phyloP scores from a whole-genome alignment of 2,329 filamentous ascomycete species.

The Thelonectria olida region DNA sequence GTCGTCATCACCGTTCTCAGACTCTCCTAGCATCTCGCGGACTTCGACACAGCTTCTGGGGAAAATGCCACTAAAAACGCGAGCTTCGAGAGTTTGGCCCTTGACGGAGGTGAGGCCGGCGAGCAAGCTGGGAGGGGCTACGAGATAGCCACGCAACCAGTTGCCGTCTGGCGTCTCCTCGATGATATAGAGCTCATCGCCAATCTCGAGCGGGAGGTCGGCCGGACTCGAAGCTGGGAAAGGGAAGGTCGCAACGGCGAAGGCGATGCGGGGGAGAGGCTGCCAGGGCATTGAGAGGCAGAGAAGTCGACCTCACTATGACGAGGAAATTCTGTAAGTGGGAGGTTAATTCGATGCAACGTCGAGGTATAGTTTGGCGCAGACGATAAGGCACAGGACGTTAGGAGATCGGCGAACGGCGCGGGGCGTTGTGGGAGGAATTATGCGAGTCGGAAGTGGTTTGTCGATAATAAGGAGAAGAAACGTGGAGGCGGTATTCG shows the following conservation, averaged over 20 bases:
- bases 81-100: conserved; percentile 91
- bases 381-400: conserved; percentile 30
- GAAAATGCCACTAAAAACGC: conserved; percentile 99
- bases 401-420: conserved; percentile 14
- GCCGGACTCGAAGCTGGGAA: conserved; percentile 87
- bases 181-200: conserved; percentile 98
- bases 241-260: conserved; percentile 95
- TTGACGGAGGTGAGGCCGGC: conserved; percentile 90
- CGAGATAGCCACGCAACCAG: conserved; percentile 95
- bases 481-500: conserved; percentile 24
- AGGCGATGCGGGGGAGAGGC: conserved; percentile 95
- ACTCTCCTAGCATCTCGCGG: conserved; percentile 86
- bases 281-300: conserved; percentile 85
- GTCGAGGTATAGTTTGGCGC: conserved; percentile 23
- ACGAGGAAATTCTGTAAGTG: conserved; percentile 22
- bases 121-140: conserved; percentile 91
- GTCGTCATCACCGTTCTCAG: conserved; percentile 62
- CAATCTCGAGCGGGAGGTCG: conserved; percentile 95
- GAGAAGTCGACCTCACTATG: conserved; percentile 27
- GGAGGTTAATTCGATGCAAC: conserved; percentile 16
- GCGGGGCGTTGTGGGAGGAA: conserved; percentile 10
- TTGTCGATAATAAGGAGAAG: conserved; percentile 15
- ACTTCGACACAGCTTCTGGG: conserved; percentile 94
- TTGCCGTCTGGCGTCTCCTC: conserved; percentile 91
- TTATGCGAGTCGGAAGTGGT: neutral